Evolutionary conservation across 805 yeast genomes (phyloP).

Genomic region (Blastobotrys muscicola): DNA sequence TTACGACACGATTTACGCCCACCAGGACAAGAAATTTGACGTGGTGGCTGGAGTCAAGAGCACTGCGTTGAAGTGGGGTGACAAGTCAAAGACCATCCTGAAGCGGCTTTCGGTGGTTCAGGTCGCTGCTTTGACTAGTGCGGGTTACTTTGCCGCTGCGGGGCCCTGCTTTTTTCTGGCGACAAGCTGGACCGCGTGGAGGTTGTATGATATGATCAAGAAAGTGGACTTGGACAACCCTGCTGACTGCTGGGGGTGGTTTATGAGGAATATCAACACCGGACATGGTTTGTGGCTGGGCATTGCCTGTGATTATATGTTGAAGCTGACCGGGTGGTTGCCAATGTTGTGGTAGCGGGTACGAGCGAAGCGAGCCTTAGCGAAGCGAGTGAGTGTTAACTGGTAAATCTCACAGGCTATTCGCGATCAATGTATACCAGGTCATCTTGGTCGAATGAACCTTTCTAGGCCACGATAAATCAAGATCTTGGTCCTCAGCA

Average conservation of each 20-base stretch:
- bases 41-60: constrained; percentile 86
- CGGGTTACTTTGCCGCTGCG: constrained; percentile 69
- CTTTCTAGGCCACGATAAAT: too few relatives aligned
- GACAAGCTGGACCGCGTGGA: constrained; percentile 55
- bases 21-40: constrained; percentile 89
- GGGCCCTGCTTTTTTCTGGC: constrained; percentile 77
- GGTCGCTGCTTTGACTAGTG: constrained; percentile 47
- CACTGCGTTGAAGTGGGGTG: constrained; percentile 94
- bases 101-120: constrained; percentile 59
- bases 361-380: too few relatives aligned
- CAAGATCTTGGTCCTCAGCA: too few relatives aligned
- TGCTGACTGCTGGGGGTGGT: constrained; percentile 71
- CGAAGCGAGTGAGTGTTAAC: too few relatives aligned
- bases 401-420: too few relatives aligned
- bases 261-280: constrained; percentile 66
- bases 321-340: constrained; percentile 17
- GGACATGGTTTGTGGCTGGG: constrained; percentile 31
- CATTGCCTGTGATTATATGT: constrained; percentile 29
- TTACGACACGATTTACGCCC: constrained; percentile 95
- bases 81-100: constrained; percentile 59
- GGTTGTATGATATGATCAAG: constrained; percentile 59
- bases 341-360: background rate
- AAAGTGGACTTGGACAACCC: constrained; percentile 75
- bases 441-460: too few relatives aligned
- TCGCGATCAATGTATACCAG: too few relatives aligned